Conservation (phyloP, 2,329 filamentous ascomycete species). For the Pyrenochaeta sp. region DNA sequence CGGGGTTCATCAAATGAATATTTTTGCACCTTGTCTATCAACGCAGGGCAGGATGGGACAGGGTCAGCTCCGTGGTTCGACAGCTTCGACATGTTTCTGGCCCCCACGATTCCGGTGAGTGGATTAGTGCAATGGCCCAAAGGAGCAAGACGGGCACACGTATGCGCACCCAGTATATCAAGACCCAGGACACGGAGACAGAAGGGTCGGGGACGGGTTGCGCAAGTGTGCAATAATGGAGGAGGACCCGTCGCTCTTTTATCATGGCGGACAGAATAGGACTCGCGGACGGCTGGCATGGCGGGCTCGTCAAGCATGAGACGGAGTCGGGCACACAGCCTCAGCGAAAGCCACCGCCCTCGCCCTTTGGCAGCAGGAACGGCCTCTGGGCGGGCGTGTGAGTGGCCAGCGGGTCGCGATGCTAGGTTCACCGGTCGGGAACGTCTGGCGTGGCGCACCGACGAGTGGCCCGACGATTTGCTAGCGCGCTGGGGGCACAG, state of each 20-base stretch:
- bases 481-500: too few relatives aligned
- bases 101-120: constrained; percentile 30
- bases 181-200: too few relatives aligned
- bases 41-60: too few relatives aligned
- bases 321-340: constrained; percentile 1
- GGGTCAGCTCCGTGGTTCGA: constrained; percentile 6
- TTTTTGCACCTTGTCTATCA: too few relatives aligned
- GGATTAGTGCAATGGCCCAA: constrained; percentile 10
- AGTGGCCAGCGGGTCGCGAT: neutral
- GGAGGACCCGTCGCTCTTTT: constrained; percentile 18
- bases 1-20: too few relatives aligned
- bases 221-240: constrained; percentile 16
- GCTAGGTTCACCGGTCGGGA: constrained; percentile 7
- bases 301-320: neutral
- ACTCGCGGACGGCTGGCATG: neutral
- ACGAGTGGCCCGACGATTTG: too few relatives aligned
- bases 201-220: constrained; percentile 14
- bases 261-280: constrained; percentile 3
- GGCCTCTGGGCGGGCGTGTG: neutral
- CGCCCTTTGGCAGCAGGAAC: constrained; percentile 6
- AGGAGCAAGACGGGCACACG: constrained; percentile 7
- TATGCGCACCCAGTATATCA: constrained; percentile 16
- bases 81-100: constrained; percentile 16
- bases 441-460: neutral
- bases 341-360: constrained; percentile 11